These are phyloP conservation scores for Fusarium sp. DNA, from an alignment of 2,329 filamentous ascomycete genomes.

Conservation along the genomic window DNA sequence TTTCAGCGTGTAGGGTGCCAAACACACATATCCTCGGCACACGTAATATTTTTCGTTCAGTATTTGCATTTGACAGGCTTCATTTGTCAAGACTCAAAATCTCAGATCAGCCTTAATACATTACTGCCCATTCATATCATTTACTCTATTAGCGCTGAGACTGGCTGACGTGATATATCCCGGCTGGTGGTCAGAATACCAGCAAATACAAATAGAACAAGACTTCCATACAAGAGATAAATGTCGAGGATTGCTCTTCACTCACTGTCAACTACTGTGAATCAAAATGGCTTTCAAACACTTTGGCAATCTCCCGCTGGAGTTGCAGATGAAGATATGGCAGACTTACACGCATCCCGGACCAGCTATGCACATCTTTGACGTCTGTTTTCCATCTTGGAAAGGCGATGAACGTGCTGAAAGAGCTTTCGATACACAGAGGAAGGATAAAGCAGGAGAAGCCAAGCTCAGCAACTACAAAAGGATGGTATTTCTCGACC, in stretches of 20 bases:
- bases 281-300: constrained; percentile 34
- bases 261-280: too few relatives aligned
- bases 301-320: constrained; percentile 34
- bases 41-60: not conserved
- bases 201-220: not conserved
- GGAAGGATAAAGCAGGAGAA: not conserved
- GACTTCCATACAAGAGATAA: not conserved
- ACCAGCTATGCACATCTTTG: constrained; percentile 43
- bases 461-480: constrained; percentile 16
- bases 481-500: constrained; percentile 35
- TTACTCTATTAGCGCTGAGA: constrained; percentile 20
- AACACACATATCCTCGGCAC: not conserved
- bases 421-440: constrained; percentile 18
- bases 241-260: too few relatives aligned
- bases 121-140: not conserved
- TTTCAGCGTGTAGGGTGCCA: not conserved
- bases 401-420: constrained; percentile 15
- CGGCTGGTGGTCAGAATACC: not conserved
- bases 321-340: constrained; percentile 41
- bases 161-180: constrained; percentile 11
- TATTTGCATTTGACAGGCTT: not conserved
- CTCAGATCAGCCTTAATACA: not conserved
- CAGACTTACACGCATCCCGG: constrained; percentile 22
- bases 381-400: constrained; percentile 43
- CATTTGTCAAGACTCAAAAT: not conserved